phyloP scores from a whole-genome alignment of 148 eudicot species.

The Limonium bicolor region DNA sequence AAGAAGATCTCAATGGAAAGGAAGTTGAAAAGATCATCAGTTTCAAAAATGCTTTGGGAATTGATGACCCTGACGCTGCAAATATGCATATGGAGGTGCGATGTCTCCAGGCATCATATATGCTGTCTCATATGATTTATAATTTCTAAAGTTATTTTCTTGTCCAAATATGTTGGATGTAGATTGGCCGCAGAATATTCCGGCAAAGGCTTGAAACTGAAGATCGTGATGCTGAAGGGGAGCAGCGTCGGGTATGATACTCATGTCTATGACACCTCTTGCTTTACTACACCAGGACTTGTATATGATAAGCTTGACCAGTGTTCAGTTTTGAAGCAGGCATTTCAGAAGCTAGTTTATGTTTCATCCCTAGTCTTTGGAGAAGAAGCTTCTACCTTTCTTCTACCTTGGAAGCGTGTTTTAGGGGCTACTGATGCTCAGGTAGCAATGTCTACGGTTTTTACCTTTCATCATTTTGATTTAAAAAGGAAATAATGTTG shows the following conservation, averaged over 20 bases:
- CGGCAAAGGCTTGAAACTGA: slow-evolving; percentile 98
- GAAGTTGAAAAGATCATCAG: slow-evolving; percentile 67
- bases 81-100: slow-evolving; percentile 91
- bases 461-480: no score
- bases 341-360: slow-evolving; percentile 94
- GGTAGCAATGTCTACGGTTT: no score
- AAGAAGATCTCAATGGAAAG: slow-evolving; percentile 75
- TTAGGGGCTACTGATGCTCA: slow-evolving; percentile 80
- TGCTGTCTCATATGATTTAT: no score
- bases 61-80: slow-evolving; percentile 99
- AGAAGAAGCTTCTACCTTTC: slow-evolving; percentile 79
- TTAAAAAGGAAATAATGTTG: no score
- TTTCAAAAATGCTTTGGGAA: slow-evolving; percentile 71
- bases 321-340: slow-evolving; percentile 62
- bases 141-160: no score
- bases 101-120: background rate
- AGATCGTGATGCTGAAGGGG: slow-evolving; percentile 62
- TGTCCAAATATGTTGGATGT: slow-evolving; percentile 5
- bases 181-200: slow-evolving; percentile 80
- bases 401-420: slow-evolving; percentile 97
- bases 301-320: slow-evolving; percentile 38
- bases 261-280: background rate
- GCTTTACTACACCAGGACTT: background rate
- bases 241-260: slow-evolving; percentile 81
- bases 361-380: slow-evolving; percentile 95